phyloP scores from a whole-genome alignment of 75 land plant species.

The Sequoia sempervirens region DNA sequence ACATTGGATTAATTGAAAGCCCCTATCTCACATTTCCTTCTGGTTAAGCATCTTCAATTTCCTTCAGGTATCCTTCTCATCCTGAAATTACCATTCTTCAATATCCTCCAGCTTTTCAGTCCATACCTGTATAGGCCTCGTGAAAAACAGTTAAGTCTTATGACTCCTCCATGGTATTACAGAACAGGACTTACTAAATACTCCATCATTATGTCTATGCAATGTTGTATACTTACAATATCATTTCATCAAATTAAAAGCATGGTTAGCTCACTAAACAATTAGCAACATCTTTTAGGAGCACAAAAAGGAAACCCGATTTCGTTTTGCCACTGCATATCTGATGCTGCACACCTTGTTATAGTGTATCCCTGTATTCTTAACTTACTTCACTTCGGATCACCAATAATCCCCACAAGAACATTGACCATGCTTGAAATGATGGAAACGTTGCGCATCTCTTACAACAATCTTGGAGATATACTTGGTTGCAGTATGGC shows the following conservation, averaged over 20 bases:
- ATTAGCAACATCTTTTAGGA: background rate
- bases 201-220: background rate
- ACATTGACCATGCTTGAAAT: conserved; percentile 14
- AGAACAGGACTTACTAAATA: background rate
- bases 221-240: background rate
- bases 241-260: background rate
- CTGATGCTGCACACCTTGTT: background rate
- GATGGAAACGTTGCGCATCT: conserved; percentile 12
- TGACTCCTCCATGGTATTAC: background rate
- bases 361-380: background rate
- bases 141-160: background rate
- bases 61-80: background rate
- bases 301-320: background rate
- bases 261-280: background rate
- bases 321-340: background rate
- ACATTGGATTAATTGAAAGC: background rate
- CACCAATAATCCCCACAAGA: conserved; percentile 20
- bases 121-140: background rate
- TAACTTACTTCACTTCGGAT: background rate
- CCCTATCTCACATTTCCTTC: background rate
- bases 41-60: background rate
- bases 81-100: background rate
- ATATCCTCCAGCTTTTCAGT: background rate
- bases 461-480: conserved; percentile 15
- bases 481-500: conserved; percentile 18